phyloP scores from a whole-genome alignment of 768 basidiomycete species.

The Suillus sp. region DNA sequence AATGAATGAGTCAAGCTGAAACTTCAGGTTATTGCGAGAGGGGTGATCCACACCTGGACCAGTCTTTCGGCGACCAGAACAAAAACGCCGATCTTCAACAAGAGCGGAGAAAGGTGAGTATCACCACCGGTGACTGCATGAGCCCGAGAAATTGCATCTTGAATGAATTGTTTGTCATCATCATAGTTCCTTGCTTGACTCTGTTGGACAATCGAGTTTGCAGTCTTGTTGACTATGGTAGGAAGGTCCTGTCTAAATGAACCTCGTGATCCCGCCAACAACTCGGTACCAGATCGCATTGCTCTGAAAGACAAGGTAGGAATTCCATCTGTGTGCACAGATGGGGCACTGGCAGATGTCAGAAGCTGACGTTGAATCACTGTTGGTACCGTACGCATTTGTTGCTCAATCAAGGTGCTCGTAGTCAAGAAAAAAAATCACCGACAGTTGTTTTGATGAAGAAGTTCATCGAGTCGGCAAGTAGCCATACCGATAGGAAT shows the following conservation, averaged over 20 bases:
- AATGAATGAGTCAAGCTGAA: neutral
- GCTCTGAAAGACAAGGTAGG: neutral
- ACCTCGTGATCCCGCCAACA: neutral
- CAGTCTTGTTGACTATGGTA: neutral
- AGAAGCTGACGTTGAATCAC: neutral
- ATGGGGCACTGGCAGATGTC: neutral
- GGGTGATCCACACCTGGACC: neutral
- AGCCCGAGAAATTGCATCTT: too few relatives aligned
- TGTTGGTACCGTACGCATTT: neutral
- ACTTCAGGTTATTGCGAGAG: neutral
- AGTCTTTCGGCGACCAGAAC: slow-evolving; percentile 1
- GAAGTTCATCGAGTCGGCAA: neutral
- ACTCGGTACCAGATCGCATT: neutral
- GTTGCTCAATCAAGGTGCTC: neutral
- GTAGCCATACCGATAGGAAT: neutral
- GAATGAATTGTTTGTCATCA: too few relatives aligned
- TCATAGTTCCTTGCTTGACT: too few relatives aligned
- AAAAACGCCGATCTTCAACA: slow-evolving; percentile 12
- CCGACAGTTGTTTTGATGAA: neutral
- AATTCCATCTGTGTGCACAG: neutral
- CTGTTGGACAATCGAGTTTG: neutral
- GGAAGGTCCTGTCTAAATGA: neutral
- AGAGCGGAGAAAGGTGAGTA: slow-evolving; percentile 4
- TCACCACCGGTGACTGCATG: neutral
- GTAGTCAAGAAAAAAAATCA: neutral